Percentiles rank a stretch among this genome's conserved stretches.
Conservation (phyloP, 257 asterid species). For the Knoxia roxburghii region DNA sequence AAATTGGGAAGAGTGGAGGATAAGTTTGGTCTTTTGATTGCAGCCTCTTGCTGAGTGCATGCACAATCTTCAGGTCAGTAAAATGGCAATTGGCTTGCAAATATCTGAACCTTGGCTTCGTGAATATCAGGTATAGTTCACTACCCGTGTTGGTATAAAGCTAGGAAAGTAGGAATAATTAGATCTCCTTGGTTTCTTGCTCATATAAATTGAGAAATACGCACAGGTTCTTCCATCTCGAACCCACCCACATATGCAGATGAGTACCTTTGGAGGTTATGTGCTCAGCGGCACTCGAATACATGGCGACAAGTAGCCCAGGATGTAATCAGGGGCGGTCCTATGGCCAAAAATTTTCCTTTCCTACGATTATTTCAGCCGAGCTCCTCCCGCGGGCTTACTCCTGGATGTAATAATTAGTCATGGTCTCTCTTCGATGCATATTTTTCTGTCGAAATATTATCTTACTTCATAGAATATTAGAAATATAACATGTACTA, state of each 20-base stretch:
- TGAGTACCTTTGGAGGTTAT: not conserved
- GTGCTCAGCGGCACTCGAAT: not conserved
- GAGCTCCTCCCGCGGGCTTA: too few relatives aligned
- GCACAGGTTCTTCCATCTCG: not conserved
- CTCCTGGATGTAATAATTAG: too few relatives aligned
- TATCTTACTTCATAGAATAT: too few relatives aligned
- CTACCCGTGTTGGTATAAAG: not conserved
- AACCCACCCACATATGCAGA: not conserved
- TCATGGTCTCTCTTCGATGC: too few relatives aligned
- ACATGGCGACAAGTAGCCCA: not conserved
- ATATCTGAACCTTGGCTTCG: constrained; percentile 84
- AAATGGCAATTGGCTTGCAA: constrained; percentile 82
- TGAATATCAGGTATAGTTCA: constrained; percentile 74
- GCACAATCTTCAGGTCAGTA: constrained; percentile 78
- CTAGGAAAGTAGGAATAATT: too few relatives aligned
- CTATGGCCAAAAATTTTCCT: too few relatives aligned
- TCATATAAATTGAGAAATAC: not conserved
- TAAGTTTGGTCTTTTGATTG: constrained; percentile 16
- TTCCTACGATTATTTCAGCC: too few relatives aligned
- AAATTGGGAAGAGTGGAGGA: not conserved
- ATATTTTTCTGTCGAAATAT: too few relatives aligned
- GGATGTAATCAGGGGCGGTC: too few relatives aligned
- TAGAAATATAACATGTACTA: too few relatives aligned
- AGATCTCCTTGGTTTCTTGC: not conserved
- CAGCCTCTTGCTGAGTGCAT: constrained; percentile 92